Percentiles rank a stretch among this genome's conserved stretches.
Conservation (phyloP, 2,329 filamentous ascomycete genomes). For the Diaporthe longicolla region DNA sequence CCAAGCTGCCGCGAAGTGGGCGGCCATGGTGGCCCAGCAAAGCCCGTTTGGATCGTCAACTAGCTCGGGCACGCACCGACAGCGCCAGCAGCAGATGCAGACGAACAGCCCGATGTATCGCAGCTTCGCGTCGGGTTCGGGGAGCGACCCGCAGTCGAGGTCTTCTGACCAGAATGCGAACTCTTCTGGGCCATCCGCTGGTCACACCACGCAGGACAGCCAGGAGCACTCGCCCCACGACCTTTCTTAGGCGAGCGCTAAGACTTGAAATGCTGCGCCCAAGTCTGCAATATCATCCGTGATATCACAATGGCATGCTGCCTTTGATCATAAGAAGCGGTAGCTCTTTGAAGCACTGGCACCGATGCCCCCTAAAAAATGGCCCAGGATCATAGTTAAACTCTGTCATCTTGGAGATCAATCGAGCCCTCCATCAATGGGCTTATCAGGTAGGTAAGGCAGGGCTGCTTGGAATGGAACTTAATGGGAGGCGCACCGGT, state of each 20-base stretch:
- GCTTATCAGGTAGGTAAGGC: background rate
- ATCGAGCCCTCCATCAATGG: background rate
- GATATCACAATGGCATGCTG: too few species aligned
- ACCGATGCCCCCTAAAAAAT: background rate
- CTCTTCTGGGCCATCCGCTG: slow-evolving; percentile 24
- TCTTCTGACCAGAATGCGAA: background rate
- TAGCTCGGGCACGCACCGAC: slow-evolving; percentile 19
- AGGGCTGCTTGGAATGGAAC: background rate
- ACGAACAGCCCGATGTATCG: background rate
- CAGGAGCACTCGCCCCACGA: background rate
- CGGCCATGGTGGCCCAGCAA: slow-evolving; percentile 37
- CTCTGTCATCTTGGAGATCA: too few species aligned
- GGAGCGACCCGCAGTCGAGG: slow-evolving; percentile 19
- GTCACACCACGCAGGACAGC: background rate
- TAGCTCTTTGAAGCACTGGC: background rate
- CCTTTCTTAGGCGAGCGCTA: background rate
- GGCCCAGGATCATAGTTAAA: too few species aligned
- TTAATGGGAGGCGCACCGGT: background rate
- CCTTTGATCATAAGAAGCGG: background rate
- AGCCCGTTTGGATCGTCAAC: slow-evolving; percentile 1
- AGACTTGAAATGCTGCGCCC: background rate
- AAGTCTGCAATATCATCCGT: background rate
- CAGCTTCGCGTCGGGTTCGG: background rate
- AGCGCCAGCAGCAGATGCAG: slow-evolving; percentile 26
- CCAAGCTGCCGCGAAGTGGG: slow-evolving; percentile 51